Conservation (phyloP, 805 yeast species). For the Starmerella powellii region DNA sequence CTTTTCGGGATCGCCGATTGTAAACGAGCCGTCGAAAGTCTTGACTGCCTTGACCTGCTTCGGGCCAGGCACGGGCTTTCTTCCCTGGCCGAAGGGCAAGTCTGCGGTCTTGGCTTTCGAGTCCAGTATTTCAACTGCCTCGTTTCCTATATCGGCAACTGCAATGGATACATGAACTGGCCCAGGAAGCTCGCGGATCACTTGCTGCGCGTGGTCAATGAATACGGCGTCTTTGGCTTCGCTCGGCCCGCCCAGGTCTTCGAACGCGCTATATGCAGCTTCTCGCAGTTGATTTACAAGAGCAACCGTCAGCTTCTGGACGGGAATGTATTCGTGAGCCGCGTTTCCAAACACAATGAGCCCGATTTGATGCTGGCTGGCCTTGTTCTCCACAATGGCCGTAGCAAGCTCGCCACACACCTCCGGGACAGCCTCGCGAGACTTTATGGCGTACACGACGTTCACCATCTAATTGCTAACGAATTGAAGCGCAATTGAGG, state of each 20-base stretch:
- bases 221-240: background rate
- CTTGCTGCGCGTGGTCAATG: background rate
- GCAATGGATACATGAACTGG: background rate
- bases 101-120: background rate
- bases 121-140: too few relatives aligned
- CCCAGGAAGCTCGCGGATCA: background rate
- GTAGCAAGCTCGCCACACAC: constrained; percentile 7
- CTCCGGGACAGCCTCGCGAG: background rate
- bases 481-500: background rate
- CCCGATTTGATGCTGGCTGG: background rate
- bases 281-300: constrained; percentile 1
- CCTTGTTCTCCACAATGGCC: constrained; percentile 2
- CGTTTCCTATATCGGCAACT: background rate
- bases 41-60: constrained; percentile 8
- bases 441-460: constrained; percentile 3
- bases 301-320: constrained; percentile 1
- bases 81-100: background rate
- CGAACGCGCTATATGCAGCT: background rate
- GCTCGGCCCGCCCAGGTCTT: background rate
- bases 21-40: constrained; percentile 14
- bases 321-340: background rate
- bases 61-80: background rate
- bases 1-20: constrained; percentile 13
- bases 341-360: background rate
- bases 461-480: background rate